Percentiles rank a stretch among this genome's conserved stretches.
Conservation (phyloP, 1,139 yeast species). For the Nakaseomyces sp. region DNA sequence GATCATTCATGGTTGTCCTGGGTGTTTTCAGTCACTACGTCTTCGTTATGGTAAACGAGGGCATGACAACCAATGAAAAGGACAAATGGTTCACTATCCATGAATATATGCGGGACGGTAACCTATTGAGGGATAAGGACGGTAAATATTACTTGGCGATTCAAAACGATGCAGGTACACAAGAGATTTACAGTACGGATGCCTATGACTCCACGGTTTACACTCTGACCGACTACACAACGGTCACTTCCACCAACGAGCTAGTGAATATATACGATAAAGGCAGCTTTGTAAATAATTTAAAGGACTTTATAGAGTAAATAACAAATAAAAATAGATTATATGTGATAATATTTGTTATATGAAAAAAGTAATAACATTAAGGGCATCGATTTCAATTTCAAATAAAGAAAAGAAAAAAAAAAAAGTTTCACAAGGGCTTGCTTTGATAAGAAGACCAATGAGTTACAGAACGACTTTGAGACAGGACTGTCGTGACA, state of each 20-base stretch:
- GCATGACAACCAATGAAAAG: conserved; percentile 87
- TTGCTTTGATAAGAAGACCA: no score
- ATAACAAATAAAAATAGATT: no score
- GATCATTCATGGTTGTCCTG: conserved; percentile 45
- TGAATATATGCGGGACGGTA: conserved; percentile 44
- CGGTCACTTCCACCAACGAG: conserved; percentile 13
- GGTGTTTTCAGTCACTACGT: conserved; percentile 55
- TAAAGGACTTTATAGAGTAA: conserved; percentile 10
- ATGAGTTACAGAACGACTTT: no score
- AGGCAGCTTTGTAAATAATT: conserved; percentile 19
- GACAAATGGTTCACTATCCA: conserved; percentile 76
- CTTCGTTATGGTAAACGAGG: conserved; percentile 53
- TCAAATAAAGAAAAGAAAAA: no score
- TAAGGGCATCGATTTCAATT: no score
- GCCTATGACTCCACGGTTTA: conserved; percentile 22
- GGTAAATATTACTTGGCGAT: conserved; percentile 15
- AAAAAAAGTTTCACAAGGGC: background rate
- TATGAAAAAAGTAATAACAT: no score
- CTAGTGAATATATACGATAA: conserved; percentile 23
- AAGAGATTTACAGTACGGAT: conserved; percentile 26
- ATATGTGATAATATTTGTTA: no score
- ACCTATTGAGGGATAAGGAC: conserved; percentile 26
- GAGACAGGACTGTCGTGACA: no score
- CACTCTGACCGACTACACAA: conserved; percentile 12
- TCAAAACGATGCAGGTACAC: conserved; percentile 8